phyloP scores from a whole-genome alignment of 1,284 basidiomycete species.

The Amylostereum areolatum region DNA sequence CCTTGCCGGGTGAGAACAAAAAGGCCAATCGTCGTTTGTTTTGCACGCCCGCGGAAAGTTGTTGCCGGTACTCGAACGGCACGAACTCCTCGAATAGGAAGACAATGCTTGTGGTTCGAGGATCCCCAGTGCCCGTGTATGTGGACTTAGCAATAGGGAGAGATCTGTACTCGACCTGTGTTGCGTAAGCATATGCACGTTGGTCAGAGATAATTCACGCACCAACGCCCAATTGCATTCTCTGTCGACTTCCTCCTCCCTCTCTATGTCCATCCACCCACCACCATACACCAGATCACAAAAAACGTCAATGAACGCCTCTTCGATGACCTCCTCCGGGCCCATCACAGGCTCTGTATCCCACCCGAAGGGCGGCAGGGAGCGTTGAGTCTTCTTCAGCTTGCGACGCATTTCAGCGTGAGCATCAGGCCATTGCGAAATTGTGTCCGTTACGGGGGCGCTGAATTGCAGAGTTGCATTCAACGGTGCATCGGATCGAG shows the following conservation, averaged over 20 bases:
- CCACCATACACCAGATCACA: constrained; percentile 80
- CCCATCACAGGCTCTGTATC: constrained; percentile 76
- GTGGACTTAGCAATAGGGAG: constrained; percentile 36
- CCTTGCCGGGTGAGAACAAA: constrained; percentile 30
- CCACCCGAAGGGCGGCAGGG: constrained; percentile 77
- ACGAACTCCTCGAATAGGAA: constrained; percentile 87
- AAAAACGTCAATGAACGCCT: constrained; percentile 83
- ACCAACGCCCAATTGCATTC: constrained; percentile 92
- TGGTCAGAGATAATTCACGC: constrained; percentile 23
- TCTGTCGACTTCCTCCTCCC: constrained; percentile 68
- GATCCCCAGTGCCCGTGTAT: constrained; percentile 35
- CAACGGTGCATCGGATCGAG: constrained; percentile 67
- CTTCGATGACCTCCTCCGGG: constrained; percentile 72
- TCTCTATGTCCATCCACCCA: constrained; percentile 73
- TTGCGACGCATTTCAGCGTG: constrained; percentile 69
- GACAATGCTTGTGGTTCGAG: constrained; percentile 50
- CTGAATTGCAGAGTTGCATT: constrained; percentile 79
- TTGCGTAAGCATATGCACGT: neutral
- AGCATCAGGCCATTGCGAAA: constrained; percentile 68
- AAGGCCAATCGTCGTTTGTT: constrained; percentile 29
- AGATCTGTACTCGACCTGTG: constrained; percentile 80
- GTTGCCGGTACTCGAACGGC: constrained; percentile 77
- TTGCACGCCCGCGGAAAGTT: constrained; percentile 43
- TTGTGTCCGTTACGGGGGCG: constrained; percentile 56
- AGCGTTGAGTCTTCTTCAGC: constrained; percentile 78